A percentile compares a stretch with the other conserved stretches of the same genome.
These are phyloP conservation scores for Gloeopeniophorella convolvens DNA, from an alignment of 768 basidiomycete genomes.

Conservation along the genomic window DNA sequence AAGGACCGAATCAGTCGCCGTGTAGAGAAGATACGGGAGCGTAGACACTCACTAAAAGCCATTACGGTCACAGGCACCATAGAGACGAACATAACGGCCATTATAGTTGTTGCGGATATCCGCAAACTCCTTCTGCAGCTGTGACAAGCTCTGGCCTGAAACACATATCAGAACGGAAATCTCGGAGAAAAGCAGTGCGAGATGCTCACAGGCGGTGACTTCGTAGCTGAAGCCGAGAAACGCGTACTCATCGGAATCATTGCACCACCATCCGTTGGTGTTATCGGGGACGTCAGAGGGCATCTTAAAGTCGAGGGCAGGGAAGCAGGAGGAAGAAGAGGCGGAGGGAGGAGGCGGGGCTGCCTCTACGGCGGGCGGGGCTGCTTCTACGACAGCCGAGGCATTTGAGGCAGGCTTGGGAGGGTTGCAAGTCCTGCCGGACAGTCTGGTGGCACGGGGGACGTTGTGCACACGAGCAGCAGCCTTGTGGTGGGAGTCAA, in stretches of 20 bases:
- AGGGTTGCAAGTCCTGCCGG: slow-evolving; percentile 3
- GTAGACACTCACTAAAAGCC: slow-evolving; percentile 33
- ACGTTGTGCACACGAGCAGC: not conserved
- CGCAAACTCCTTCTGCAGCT: slow-evolving; percentile 50
- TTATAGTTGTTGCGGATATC: slow-evolving; percentile 54
- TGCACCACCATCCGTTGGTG: slow-evolving; percentile 43
- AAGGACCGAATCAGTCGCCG: slow-evolving; percentile 13
- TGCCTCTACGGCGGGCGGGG: too few species aligned
- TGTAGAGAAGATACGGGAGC: not conserved
- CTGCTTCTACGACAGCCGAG: too few species aligned
- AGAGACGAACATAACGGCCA: slow-evolving; percentile 55
- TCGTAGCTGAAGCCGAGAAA: slow-evolving; percentile 77
- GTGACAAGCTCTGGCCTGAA: slow-evolving; percentile 48
- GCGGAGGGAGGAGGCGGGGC: too few species aligned
- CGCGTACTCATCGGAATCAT: slow-evolving; percentile 54
- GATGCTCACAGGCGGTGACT: slow-evolving; percentile 48
- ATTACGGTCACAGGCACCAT: slow-evolving; percentile 33
- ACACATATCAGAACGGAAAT: not conserved
- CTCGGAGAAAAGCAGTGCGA: not conserved
- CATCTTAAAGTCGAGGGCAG: slow-evolving; percentile 45
- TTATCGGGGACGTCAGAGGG: slow-evolving; percentile 39
- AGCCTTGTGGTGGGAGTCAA: not conserved
- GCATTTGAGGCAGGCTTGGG: too few species aligned
- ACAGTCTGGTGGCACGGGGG: not conserved
- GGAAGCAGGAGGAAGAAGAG: slow-evolving; percentile 28